Conservation (phyloP, 805 yeast genomes). For the Spathaspora boniae region DNA sequence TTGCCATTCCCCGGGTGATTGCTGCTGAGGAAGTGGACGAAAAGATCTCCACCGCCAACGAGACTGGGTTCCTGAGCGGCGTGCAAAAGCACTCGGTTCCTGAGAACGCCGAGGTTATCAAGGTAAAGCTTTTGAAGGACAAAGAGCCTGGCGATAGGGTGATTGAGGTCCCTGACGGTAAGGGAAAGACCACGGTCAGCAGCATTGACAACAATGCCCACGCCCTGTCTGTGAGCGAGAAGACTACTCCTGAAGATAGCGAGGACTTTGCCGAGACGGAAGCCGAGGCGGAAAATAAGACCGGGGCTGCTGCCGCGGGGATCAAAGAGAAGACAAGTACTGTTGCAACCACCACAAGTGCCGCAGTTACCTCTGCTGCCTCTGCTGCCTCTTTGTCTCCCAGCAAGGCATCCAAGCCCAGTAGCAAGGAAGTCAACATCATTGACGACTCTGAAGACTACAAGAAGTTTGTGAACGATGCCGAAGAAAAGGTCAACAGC, state of each 20-base stretch:
- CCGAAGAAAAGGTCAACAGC: conserved; percentile 5
- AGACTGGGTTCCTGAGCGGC: conserved; percentile 10
- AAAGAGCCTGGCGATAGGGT: conserved; percentile 23
- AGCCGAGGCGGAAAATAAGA: too few relatives aligned
- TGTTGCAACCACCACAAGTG: too few relatives aligned
- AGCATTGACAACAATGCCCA: conserved; percentile 41
- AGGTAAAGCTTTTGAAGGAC: conserved; percentile 2
- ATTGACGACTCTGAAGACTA: conserved; percentile 1
- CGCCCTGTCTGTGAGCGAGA: conserved; percentile 9
- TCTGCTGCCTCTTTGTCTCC: too few relatives aligned
- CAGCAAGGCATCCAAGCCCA: conserved; percentile 1
- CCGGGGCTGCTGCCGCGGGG: too few relatives aligned
- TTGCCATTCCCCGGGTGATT: conserved; percentile 1
- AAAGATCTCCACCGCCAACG: conserved; percentile 2
- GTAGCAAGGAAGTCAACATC: conserved; percentile 1
- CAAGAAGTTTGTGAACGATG: conserved; percentile 4
- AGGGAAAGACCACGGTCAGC: conserved; percentile 11
- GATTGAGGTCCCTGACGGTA: conserved; percentile 14
- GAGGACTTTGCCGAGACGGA: too few relatives aligned
- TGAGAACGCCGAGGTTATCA: neutral
- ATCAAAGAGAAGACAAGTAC: too few relatives aligned
- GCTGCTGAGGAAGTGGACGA: conserved; percentile 5
- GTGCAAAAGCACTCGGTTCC: conserved; percentile 1
- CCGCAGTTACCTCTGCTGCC: too few relatives aligned
- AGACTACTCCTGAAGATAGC: too few relatives aligned